Conservation (phyloP, 768 basidiomycete genomes). For the Kockovaella imperatae region DNA sequence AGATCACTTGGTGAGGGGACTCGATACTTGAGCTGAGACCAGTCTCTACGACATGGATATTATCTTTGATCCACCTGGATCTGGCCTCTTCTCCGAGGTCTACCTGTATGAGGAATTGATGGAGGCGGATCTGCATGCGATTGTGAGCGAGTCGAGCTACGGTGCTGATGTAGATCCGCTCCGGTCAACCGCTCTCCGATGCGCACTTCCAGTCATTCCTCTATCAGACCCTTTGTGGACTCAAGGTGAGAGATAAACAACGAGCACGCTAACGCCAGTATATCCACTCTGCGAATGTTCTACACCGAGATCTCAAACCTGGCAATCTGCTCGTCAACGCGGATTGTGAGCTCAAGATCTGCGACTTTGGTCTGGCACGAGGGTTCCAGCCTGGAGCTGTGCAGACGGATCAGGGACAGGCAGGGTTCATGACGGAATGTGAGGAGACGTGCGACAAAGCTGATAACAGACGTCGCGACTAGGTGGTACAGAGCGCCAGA, state of each 20-base stretch:
- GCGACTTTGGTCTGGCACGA: slow-evolving; percentile 93
- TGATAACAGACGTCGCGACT: slow-evolving; percentile 60
- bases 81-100: slow-evolving; percentile 90
- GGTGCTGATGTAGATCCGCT: slow-evolving; percentile 43
- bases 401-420: slow-evolving; percentile 51
- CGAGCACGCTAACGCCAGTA: slow-evolving; percentile 53
- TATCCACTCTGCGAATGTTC: slow-evolving; percentile 95
- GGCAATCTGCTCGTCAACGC: slow-evolving; percentile 92
- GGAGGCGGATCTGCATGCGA: slow-evolving; percentile 99
- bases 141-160: slow-evolving; percentile 52
- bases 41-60: slow-evolving; percentile 93
- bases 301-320: slow-evolving; percentile 91
- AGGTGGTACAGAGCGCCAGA: slow-evolving; percentile 98
- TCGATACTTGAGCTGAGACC: slow-evolving; percentile 70
- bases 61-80: slow-evolving; percentile 67
- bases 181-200: slow-evolving; percentile 48
- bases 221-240: slow-evolving; percentile 94
- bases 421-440: slow-evolving; percentile 98
- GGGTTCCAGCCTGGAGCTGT: slow-evolving; percentile 71
- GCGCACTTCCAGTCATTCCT: slow-evolving; percentile 67
- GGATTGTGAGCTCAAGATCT: slow-evolving; percentile 74
- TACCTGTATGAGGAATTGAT: slow-evolving; percentile 90
- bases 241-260: slow-evolving; percentile 84
- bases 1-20: slow-evolving; percentile 26
- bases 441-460: slow-evolving; percentile 31